Base-by-base conservation (phyloP, 169 alveolate species). In the Plasmodium adleri region DNA sequence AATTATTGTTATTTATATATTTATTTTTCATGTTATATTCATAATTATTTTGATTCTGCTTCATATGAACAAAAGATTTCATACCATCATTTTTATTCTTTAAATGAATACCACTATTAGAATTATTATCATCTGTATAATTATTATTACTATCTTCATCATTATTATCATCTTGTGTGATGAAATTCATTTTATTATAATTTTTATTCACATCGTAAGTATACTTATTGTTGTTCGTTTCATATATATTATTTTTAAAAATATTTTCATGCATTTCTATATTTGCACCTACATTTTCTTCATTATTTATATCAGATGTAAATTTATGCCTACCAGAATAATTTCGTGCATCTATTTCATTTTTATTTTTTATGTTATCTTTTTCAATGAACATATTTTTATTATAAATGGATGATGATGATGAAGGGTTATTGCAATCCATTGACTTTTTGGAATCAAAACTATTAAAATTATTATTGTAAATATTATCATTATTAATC, bases 401-500 rank as follows among this genome's bases (percentile, higher is more conserved):
- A 62, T 68, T 72, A 83, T 32, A 76, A 50, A 67, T 20, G 52
- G 39, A 50, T n/a, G 17, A 56, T 56, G 17, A 56, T 56, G 20
- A 17, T 56, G 73, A n/a, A 28, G 43, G 8, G 63, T 86, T 50
- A 47, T 71, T 72, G n/a, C 86, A 62, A 15, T 86, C 75, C 7
- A 45, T 54, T 13, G 92, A 72, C 13, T 72, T 80, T 24, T 22
- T 86, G n/a, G 75, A 72, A 60, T 72, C 92, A 47, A 86, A 86
- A 39, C 68, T 86, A 20, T 45, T 13, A 66, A 86, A 72, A 72
- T 86, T 70, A 26, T 66, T 64, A 15, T 78, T 64, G 52, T 83
- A 70, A 32, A 68, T 83, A 63, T 68, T 83, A 47, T 83, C 83
- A 6, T 70, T 68, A 83, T 68, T 83, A 56, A 45, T 68, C 83